Conservation (phyloP, 2,329 filamentous ascomycete genomes). For the Beauveria rudraprayagi region DNA sequence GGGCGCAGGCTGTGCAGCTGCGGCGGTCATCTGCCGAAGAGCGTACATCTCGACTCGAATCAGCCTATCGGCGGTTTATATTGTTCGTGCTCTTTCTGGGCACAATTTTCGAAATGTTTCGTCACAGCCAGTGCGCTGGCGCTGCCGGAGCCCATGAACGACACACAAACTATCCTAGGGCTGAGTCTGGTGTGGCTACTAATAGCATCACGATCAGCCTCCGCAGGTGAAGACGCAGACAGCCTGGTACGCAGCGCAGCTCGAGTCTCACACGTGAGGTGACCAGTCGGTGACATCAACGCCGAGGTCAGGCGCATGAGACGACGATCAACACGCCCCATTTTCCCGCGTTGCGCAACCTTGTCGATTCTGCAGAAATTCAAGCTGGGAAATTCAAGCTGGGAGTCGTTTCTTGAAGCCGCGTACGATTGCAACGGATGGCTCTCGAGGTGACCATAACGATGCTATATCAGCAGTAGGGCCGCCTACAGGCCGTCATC, state of each 20-base stretch:
- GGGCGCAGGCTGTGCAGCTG: neutral
- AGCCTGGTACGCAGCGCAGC: neutral
- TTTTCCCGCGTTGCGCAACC: neutral
- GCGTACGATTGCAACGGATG: neutral
- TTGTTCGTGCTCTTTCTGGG: neutral
- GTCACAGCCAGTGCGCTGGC: neutral
- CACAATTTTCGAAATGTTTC: neutral
- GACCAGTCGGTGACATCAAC: neutral
- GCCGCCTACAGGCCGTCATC: neutral
- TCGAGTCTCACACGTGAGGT: neutral
- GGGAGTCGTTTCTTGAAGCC: neutral
- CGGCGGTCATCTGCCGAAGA: neutral
- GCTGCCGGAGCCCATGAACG: neutral
- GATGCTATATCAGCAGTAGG: neutral
- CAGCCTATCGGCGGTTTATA: neutral
- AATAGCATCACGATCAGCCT: neutral
- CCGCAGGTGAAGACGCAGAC: neutral
- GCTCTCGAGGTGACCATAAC: neutral
- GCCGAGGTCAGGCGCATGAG: neutral
- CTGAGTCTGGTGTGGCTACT: neutral
- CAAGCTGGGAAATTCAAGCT: neutral
- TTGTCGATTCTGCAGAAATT: neutral
- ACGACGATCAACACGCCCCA: constrained; percentile 2
- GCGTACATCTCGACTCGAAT: neutral
- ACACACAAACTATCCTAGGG: neutral